Base-by-base conservation (phyloP, 768 basidiomycete genomes). In the Neoboletus magnificus region DNA sequence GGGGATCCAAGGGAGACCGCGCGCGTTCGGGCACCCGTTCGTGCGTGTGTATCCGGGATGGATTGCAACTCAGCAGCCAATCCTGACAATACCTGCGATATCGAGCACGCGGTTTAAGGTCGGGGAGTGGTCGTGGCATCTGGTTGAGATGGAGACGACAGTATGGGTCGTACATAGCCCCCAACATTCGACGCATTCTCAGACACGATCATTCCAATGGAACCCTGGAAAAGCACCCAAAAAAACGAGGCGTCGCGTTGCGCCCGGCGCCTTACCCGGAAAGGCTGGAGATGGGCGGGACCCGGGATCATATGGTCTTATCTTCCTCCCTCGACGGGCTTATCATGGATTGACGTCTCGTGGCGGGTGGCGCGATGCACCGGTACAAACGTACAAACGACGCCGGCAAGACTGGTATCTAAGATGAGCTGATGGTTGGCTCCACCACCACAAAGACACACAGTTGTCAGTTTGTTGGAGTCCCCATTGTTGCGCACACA, bases 51-150 rank as follows among this genome's bases (percentile, higher is more conserved):
- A 22, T 44, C 48, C 37, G 52, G 49, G 57, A 20, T 13, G 50
- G 42, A 41, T 53, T 22, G 7, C 22, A 10, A 47, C 43, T 10
- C 22, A 30, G 42, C 36, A 47, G 13, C 51, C 32, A 41, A 48
- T 48, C 42, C 42, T 3, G 46, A 56, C 27, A 15, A 22, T 22
- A 35, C 41, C 29, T 32, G 7, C 22, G 20, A 16, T 36, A 41
- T 52, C 36, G 25, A 45, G 35, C 55, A 62, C 43, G 57, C 57
- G 50, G 51, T 40, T 57, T 35, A 44, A 50, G 36, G 39, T 53
- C 32, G 35, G 40, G 42, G 16, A 25, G 30, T 39, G 40, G 33
- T 39, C 37, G 20, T 42, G 50, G 53, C n/a, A 45, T 32, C 33
- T 27, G 18, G 27, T 48, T 20, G 46, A 39, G 42, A n/a, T 40